These are phyloP conservation scores for Leptomonas seymouri DNA, from an alignment of 208 protist species.

Conservation along the genomic window DNA sequence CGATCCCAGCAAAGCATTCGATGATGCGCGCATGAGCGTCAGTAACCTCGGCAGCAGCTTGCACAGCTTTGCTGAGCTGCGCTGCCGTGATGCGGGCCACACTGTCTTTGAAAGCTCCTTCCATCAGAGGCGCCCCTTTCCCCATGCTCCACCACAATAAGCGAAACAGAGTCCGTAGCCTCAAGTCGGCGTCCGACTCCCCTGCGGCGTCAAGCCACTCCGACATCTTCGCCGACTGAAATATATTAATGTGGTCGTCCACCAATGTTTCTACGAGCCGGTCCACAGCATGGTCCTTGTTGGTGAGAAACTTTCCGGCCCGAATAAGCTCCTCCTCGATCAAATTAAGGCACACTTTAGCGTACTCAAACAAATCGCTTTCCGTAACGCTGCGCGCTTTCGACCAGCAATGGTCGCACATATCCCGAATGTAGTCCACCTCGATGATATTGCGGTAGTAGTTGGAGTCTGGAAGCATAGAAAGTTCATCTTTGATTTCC, in stretches of 20 bases:
- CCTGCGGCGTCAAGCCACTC: conserved; percentile 17
- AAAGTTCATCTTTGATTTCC: conserved; percentile 48
- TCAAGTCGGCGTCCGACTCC: conserved; percentile 9
- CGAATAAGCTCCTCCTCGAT: conserved; percentile 36
- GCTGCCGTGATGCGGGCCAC: conserved; percentile 20
- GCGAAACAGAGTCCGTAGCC: conserved; percentile 22
- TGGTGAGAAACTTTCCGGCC: conserved; percentile 32
- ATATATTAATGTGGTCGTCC: conserved; percentile 30
- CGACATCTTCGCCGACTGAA: conserved; percentile 5
- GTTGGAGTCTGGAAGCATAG: conserved; percentile 42
- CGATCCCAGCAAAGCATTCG: conserved; percentile 18
- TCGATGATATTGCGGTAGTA: conserved; percentile 47
- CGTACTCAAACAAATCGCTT: conserved; percentile 25
- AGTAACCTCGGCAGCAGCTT: conserved; percentile 1
- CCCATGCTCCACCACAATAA: conserved; percentile 37
- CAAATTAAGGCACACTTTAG: conserved; percentile 14
- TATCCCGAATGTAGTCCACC: conserved; percentile 35
- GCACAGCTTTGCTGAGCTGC: conserved; percentile 12
- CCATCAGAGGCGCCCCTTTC: conserved; percentile 27
- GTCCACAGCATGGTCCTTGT: conserved; percentile 30
- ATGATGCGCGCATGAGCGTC: conserved; percentile 28
- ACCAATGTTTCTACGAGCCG: conserved; percentile 34
- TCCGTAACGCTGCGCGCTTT: conserved; percentile 14
- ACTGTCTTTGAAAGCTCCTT: conserved; percentile 35
- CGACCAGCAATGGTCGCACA: conserved; percentile 31